These are phyloP conservation scores for Imleria badia DNA, from an alignment of 768 basidiomycete species.

Conservation along the genomic window DNA sequence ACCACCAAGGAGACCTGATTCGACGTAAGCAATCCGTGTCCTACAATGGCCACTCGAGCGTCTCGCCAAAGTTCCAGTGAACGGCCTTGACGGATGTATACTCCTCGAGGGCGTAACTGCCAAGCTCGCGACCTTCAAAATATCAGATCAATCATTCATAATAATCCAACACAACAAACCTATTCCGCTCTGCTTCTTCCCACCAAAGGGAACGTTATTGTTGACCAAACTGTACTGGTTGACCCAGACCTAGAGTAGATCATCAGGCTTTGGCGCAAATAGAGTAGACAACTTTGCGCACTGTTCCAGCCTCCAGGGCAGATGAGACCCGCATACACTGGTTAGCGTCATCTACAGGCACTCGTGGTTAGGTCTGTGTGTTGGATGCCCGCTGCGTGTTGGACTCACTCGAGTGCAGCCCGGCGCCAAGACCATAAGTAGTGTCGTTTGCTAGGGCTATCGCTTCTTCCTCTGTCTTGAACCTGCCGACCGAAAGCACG, in stretches of 20 bases:
- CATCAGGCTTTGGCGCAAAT: slow-evolving; percentile 4
- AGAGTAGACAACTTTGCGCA: slow-evolving; percentile 34
- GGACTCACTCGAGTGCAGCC: slow-evolving; percentile 77
- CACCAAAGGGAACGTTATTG: slow-evolving; percentile 94
- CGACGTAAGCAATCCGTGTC: not conserved
- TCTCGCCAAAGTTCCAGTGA: slow-evolving; percentile 87
- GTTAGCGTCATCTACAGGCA: slow-evolving; percentile 64
- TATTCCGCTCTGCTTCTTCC: slow-evolving; percentile 90
- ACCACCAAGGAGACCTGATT: not conserved
- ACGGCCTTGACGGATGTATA: slow-evolving; percentile 82
- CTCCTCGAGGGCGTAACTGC: slow-evolving; percentile 80
- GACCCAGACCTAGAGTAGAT: slow-evolving; percentile 69
- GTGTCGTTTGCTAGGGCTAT: slow-evolving; percentile 85
- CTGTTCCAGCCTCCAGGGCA: slow-evolving; percentile 86
- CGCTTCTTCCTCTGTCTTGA: slow-evolving; percentile 86
- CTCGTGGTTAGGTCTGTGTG: slow-evolving; percentile 1
- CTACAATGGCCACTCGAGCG: slow-evolving; percentile 74
- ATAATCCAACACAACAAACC: slow-evolving; percentile 40
- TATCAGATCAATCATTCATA: slow-evolving; percentile 7
- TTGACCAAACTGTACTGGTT: slow-evolving; percentile 84
- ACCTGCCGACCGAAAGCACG: slow-evolving; percentile 79
- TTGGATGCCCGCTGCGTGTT: not conserved
- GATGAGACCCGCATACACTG: slow-evolving; percentile 89
- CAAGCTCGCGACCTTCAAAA: slow-evolving; percentile 78
- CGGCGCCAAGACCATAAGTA: slow-evolving; percentile 88